These are phyloP conservation scores for Geosmithia flava DNA, from an alignment of 2,329 filamentous ascomycete species.

Conservation along the genomic window DNA sequence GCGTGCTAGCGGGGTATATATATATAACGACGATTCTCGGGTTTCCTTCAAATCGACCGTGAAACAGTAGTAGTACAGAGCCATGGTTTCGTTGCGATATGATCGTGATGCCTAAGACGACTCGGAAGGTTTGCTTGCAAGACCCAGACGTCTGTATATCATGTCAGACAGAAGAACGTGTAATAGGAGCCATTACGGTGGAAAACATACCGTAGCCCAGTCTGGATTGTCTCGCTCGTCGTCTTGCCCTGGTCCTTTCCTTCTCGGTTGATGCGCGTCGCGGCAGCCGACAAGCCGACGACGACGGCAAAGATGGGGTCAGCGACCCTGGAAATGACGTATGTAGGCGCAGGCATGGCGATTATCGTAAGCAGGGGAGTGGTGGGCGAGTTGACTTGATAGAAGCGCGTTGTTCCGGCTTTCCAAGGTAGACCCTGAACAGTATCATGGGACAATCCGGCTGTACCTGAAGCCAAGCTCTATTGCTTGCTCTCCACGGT, in stretches of 20 bases:
- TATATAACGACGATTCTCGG: background rate
- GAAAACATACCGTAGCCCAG: constrained; percentile 25
- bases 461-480: background rate
- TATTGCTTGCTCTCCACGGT: background rate
- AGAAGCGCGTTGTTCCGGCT: background rate
- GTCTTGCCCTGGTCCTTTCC: constrained; percentile 44
- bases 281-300: constrained; percentile 43
- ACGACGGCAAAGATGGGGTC: constrained; percentile 47
- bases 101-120: background rate
- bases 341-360: constrained; percentile 39
- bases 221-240: constrained; percentile 34
- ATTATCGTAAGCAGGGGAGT: too few relatives aligned
- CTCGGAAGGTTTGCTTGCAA: constrained; percentile 1
- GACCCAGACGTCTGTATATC: constrained; percentile 17
- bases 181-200: too few relatives aligned
- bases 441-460: background rate
- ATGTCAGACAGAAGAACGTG: background rate
- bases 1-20: background rate
- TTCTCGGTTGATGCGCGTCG: constrained; percentile 45
- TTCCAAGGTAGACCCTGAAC: background rate
- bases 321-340: constrained; percentile 46
- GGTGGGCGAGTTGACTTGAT: background rate
- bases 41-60: background rate
- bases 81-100: too few relatives aligned
- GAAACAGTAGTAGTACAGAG: background rate